phyloP scores from a whole-genome alignment of 1,284 basidiomycete genomes.

The Neonothopanus nambi region DNA sequence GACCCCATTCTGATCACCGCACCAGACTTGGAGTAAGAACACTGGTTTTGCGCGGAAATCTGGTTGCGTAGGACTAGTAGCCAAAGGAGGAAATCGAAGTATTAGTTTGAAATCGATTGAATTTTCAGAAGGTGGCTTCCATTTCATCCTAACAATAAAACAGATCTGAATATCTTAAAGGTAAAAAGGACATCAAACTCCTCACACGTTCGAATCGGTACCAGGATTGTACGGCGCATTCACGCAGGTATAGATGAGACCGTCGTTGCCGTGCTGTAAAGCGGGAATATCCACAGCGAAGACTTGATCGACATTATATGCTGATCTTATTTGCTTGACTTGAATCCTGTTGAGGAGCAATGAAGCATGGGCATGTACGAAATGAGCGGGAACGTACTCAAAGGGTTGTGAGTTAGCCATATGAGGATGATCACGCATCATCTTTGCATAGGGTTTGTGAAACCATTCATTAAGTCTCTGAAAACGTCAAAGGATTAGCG shows the following conservation, averaged over 20 bases:
- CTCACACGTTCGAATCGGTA: conserved; percentile 90
- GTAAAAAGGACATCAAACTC: conserved; percentile 5
- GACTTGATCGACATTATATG: conserved; percentile 87
- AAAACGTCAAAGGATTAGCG: conserved; percentile 7
- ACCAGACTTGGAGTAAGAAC: conserved; percentile 82
- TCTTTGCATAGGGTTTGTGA: conserved; percentile 76
- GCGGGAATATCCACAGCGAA: conserved; percentile 83
- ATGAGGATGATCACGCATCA: conserved; percentile 67
- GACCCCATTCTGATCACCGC: conserved; percentile 61
- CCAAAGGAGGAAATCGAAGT: conserved; percentile 82
- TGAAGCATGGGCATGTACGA: background rate
- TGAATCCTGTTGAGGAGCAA: conserved; percentile 50
- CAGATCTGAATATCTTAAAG: conserved; percentile 4
- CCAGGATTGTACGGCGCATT: conserved; percentile 85
- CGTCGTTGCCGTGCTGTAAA: conserved; percentile 94
- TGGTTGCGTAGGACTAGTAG: conserved; percentile 55
- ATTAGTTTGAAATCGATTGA: conserved; percentile 97
- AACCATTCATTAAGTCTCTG: conserved; percentile 87
- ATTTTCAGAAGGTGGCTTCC: conserved; percentile 99
- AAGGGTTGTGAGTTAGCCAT: conserved; percentile 76
- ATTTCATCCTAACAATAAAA: conserved; percentile 78
- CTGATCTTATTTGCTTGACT: conserved; percentile 88
- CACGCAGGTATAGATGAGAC: conserved; percentile 95
- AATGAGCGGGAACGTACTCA: conserved; percentile 61
- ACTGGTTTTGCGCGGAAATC: conserved; percentile 87